Conservation (phyloP, 2,329 filamentous ascomycete species). For the Penicillium oxalicum region DNA sequence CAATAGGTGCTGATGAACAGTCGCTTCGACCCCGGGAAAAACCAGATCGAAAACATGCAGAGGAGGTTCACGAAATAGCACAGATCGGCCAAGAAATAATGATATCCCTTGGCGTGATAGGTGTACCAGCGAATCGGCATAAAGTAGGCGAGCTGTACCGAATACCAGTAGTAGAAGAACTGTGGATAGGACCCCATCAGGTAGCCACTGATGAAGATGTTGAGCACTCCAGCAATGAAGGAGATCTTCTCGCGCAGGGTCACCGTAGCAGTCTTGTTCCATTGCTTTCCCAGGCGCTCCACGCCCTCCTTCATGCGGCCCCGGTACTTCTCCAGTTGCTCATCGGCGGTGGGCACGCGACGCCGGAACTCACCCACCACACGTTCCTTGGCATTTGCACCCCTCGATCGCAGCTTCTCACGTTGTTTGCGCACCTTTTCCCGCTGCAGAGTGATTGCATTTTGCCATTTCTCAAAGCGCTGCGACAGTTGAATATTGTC, state of each 20-base stretch:
- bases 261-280: slow-evolving; percentile 85
- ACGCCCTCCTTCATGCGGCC: slow-evolving; percentile 81
- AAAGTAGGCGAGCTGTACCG: slow-evolving; percentile 79
- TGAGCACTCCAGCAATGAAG: slow-evolving; percentile 93
- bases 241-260: slow-evolving; percentile 88
- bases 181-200: slow-evolving; percentile 80
- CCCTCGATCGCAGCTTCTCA: slow-evolving; percentile 69
- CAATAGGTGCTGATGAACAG: slow-evolving; percentile 91
- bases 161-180: slow-evolving; percentile 91
- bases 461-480: slow-evolving; percentile 84
- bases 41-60: slow-evolving; percentile 74
- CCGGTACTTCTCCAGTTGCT: slow-evolving; percentile 86
- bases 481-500: slow-evolving; percentile 88
- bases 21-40: slow-evolving; percentile 82
- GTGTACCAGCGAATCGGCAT: slow-evolving; percentile 93
- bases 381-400: slow-evolving; percentile 73
- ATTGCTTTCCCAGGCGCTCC: slow-evolving; percentile 76
- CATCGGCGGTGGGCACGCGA: slow-evolving; percentile 77
- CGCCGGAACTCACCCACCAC: slow-evolving; percentile 92
- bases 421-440: slow-evolving; percentile 78
- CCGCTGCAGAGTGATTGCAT: slow-evolving; percentile 72
- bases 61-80: slow-evolving; percentile 98
- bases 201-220: slow-evolving; percentile 95
- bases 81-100: slow-evolving; percentile 94
- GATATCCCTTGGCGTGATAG: slow-evolving; percentile 85